Evolutionary conservation across 768 basidiomycete genomes (phyloP).

Genomic region (Calocybe indica): DNA sequence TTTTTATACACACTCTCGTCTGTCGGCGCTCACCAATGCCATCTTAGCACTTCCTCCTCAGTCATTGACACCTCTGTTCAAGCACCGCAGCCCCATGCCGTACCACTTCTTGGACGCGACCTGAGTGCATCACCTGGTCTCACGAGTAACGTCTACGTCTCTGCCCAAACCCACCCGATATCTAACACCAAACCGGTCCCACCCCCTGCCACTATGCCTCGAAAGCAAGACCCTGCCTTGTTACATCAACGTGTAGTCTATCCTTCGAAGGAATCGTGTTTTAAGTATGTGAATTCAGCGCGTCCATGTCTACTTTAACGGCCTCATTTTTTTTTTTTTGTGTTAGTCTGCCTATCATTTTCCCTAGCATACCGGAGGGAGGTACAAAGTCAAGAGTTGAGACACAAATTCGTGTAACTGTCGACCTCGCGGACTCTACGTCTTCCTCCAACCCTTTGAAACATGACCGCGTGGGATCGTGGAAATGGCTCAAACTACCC

Average conservation of each 20-base stretch:
- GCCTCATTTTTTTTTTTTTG: slow-evolving; percentile 1
- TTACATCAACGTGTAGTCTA: slow-evolving; percentile 56
- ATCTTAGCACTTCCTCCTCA: slow-evolving; percentile 28
- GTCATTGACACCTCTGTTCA: slow-evolving; percentile 22
- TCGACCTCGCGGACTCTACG: slow-evolving; percentile 71
- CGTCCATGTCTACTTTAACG: neutral
- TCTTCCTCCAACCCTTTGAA: slow-evolving; percentile 54
- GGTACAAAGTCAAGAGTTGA: slow-evolving; percentile 94
- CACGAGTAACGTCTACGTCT: slow-evolving; percentile 22
- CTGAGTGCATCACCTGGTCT: slow-evolving; percentile 16
- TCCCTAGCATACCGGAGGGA: slow-evolving; percentile 74
- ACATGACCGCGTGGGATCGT: slow-evolving; percentile 81
- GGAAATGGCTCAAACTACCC: slow-evolving; percentile 84
- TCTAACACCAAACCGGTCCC: slow-evolving; percentile 59
- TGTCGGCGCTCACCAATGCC: slow-evolving; percentile 9
- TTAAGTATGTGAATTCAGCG: slow-evolving; percentile 46
- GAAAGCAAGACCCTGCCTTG: slow-evolving; percentile 45
- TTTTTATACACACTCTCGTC: slow-evolving; percentile 11
- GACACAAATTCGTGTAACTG: slow-evolving; percentile 82
- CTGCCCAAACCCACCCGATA: slow-evolving; percentile 32
- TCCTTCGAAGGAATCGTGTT: slow-evolving; percentile 71
- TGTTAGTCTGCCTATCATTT: slow-evolving; percentile 68
- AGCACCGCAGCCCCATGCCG: neutral
- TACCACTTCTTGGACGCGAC: no score
- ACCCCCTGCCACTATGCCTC: slow-evolving; percentile 54